Conservation (phyloP, 169 alveolate species). For the Plasmodium chabaudi region DNA sequence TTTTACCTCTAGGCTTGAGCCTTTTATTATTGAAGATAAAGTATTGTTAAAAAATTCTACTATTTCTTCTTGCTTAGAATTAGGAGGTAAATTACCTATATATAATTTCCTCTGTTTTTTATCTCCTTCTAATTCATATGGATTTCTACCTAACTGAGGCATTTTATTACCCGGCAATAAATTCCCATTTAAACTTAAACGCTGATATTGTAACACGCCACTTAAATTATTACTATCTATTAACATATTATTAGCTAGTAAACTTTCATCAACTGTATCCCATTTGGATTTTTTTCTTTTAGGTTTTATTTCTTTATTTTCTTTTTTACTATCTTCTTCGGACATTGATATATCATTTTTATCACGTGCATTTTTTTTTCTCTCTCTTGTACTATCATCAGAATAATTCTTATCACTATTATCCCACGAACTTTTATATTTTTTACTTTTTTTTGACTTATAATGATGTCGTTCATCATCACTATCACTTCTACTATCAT, state of each 20-base stretch:
- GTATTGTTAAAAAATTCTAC: conserved; percentile 82
- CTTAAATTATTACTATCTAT: conserved; percentile 12
- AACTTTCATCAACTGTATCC: conserved; percentile 74
- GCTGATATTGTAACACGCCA: conserved; percentile 34
- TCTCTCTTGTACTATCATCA: conserved; percentile 20
- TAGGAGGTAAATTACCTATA: conserved; percentile 86
- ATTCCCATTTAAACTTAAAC: conserved; percentile 15
- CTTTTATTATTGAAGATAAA: conserved; percentile 73
- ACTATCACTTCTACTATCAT: conserved; percentile 40
- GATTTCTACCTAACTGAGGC: conserved; percentile 32
- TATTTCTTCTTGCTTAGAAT: conserved; percentile 79
- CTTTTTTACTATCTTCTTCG: conserved; percentile 11
- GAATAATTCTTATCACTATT: conserved; percentile 49
- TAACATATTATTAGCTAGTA: conserved; percentile 35
- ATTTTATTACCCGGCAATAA: conserved; percentile 27
- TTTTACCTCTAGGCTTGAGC: conserved; percentile 49
- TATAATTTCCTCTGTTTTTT: conserved; percentile 83
- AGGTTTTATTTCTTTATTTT: conserved; percentile 19
- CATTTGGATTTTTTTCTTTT: conserved; percentile 61
- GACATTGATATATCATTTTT: conserved; percentile 43
- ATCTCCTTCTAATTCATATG: conserved; percentile 78
- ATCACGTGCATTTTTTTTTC: conserved; percentile 9
- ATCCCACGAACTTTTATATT: conserved; percentile 30
- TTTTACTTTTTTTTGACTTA: conserved; percentile 17
- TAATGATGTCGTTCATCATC: conserved; percentile 34